A percentile compares a stretch with the other conserved stretches of the same genome.
These are phyloP conservation scores for Quercus phellos DNA, from an alignment of 331 rosid species.

Conservation along the genomic window DNA sequence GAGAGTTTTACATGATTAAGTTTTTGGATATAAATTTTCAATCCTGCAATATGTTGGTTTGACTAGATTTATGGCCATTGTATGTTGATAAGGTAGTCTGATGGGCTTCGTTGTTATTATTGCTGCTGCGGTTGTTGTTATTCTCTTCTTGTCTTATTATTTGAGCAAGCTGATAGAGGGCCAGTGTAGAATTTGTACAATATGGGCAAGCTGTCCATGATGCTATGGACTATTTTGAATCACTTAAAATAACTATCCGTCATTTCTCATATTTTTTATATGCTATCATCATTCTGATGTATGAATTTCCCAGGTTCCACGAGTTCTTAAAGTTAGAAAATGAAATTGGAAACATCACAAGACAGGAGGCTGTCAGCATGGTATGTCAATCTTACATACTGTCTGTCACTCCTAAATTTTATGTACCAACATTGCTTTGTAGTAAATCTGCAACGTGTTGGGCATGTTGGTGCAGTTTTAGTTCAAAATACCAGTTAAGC, in stretches of 20 bases:
- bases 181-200: neutral
- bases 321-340: conserved; percentile 95
- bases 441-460: conserved; percentile 7
- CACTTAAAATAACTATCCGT: neutral
- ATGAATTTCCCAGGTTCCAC: conserved; percentile 67
- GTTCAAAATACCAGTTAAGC: neutral
- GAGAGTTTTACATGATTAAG: too few species aligned
- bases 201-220: conserved; percentile 1
- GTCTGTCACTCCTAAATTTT: conserved; percentile 15
- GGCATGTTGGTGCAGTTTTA: conserved; percentile 12
- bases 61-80: too few species aligned
- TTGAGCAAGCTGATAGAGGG: neutral
- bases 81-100: too few species aligned
- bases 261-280: neutral
- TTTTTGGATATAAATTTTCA: too few species aligned
- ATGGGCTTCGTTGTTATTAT: too few species aligned
- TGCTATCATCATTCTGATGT: conserved; percentile 13
- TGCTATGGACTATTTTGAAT: conserved; percentile 5
- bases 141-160: too few species aligned
- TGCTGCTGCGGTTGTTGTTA: too few species aligned
- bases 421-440: neutral
- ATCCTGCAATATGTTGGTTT: too few species aligned
- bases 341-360: conserved; percentile 96
- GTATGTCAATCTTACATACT: conserved; percentile 44
- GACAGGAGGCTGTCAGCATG: conserved; percentile 99